Conservation (phyloP, 495 filamentous ascomycete species). For the Daldinia concentrica region DNA sequence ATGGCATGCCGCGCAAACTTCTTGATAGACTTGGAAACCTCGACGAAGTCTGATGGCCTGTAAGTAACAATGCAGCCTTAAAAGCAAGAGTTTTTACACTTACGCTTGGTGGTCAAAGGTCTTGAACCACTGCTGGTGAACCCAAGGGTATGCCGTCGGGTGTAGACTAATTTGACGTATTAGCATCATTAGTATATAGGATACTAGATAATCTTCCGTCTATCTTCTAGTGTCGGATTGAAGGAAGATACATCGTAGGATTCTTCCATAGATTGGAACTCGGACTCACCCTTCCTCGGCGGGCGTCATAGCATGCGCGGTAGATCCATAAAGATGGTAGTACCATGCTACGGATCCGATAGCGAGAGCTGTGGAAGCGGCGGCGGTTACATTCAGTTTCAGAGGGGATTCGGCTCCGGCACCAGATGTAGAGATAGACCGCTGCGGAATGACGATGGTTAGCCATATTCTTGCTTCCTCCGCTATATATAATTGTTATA, state of each 20-base stretch:
- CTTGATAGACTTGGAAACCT: constrained; percentile 99
- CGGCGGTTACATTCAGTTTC: constrained; percentile 79
- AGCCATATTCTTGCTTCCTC: constrained; percentile 38
- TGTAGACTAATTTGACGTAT: constrained; percentile 73
- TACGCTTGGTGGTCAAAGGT: constrained; percentile 98
- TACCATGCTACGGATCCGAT: constrained; percentile 93
- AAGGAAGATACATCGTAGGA: constrained; percentile 4
- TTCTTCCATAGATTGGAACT: constrained; percentile 5
- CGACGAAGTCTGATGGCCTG: constrained; percentile 80
- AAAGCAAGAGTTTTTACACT: constrained; percentile 57
- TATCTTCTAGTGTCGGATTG: constrained; percentile 9
- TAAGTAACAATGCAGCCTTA: constrained; percentile 25
- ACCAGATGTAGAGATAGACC: constrained; percentile 67
- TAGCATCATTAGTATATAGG: constrained; percentile 33
- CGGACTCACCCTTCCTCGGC: constrained; percentile 95
- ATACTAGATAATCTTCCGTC: constrained; percentile 23
- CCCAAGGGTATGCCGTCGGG: constrained; percentile 93
- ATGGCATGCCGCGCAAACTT: constrained; percentile 98
- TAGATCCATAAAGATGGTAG: constrained; percentile 91
- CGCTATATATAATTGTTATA: constrained; percentile 25
- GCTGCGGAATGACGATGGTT: constrained; percentile 57
- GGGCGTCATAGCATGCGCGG: constrained; percentile 87
- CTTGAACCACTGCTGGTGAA: constrained; percentile 85
- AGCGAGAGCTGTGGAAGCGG: constrained; percentile 83
- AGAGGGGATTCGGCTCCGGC: constrained; percentile 68